Evolutionary conservation across 2,329 filamentous ascomycete genomes (phyloP), one percentile per base, ranked within the genome.

Genomic region (Colletotrichum gloeosporioides): DNA sequence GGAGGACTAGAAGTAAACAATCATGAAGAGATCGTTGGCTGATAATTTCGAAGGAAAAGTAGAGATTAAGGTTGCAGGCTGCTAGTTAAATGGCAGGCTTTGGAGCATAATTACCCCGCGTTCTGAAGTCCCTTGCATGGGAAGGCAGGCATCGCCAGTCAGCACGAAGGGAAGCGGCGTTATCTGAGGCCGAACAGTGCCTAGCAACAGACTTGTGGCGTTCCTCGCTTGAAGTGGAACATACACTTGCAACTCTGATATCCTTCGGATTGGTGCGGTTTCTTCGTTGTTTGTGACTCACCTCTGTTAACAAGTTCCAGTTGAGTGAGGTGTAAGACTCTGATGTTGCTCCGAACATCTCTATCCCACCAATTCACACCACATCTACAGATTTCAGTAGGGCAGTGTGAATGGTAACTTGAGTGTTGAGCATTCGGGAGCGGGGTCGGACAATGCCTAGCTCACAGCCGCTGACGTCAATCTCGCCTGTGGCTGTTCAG

Each of bases 341-440:
- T 53, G 4, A 22, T 53, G n/a, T 53, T 22, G 6, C 44, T 1
- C 10, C 6, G n/a, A 53, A 53, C 10, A 22, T 53, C 44, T 53
- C 6, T 22, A 13, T 53, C n/a, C 44, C 10, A 53, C 10, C n/a
- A 49, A n/a, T 49, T 44, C 18, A 53, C 44, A 53, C 18, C 44
- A 13, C 10, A 7, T 9, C 16, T 22, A 53, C 12, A 22, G 4
- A 53, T 53, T 22, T 22, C 44, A 4, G n/a, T 22, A 53, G n/a
- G 12, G n/a, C 10, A 1, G 0, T 22, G 44, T 53, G n/a, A 22
- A 53, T 22, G 9, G 3, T 2, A 1, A 3, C 44, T 8, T 13
- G 4, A 22, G 44, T 53, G 44, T 22, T 22, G 44, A 53, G 44
- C 29, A n/a, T 32, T 18, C 12, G n/a, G 15, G 29, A 12, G 15